Conservation (phyloP, 2,329 filamentous ascomycete species). For the Curvularia hawaiiensis region DNA sequence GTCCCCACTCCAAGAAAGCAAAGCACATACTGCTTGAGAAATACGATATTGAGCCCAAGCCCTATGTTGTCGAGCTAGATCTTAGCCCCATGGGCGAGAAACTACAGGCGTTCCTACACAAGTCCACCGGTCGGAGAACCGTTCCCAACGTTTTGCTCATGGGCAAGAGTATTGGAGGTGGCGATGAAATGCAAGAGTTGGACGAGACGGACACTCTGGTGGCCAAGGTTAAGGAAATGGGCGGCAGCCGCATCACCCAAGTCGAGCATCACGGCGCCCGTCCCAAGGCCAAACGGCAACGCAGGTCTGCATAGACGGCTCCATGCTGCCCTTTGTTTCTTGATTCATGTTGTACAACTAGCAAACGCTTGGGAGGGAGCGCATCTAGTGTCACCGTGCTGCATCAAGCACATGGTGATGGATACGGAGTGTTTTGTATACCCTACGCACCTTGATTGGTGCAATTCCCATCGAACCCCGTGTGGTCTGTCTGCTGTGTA, state of each 20-base stretch:
- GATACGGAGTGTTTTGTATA: slow-evolving; percentile 13
- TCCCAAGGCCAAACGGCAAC: slow-evolving; percentile 16
- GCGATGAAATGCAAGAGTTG: slow-evolving; percentile 81
- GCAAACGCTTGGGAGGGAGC: background rate
- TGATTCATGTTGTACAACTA: slow-evolving; percentile 8
- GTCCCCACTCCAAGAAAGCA: slow-evolving; percentile 81
- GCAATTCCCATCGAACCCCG: slow-evolving; percentile 6
- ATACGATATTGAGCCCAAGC: slow-evolving; percentile 81
- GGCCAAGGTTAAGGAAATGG: slow-evolving; percentile 74
- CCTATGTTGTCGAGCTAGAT: slow-evolving; percentile 91
- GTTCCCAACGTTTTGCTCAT: slow-evolving; percentile 93
- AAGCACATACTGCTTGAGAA: slow-evolving; percentile 84
- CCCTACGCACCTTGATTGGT: slow-evolving; percentile 12
- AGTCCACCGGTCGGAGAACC: slow-evolving; percentile 79
- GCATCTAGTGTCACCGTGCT: slow-evolving; percentile 1
- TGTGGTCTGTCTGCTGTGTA: slow-evolving; percentile 8
- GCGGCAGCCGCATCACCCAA: slow-evolving; percentile 66
- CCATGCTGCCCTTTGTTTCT: background rate
- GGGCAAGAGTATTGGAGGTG: slow-evolving; percentile 86
- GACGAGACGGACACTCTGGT: slow-evolving; percentile 67
- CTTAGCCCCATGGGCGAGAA: slow-evolving; percentile 73
- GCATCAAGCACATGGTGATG: background rate
- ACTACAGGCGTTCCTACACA: slow-evolving; percentile 73
- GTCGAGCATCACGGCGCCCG: slow-evolving; percentile 27
- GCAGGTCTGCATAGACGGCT: slow-evolving; percentile 5